Conservation (phyloP, 805 yeast species). For the Lipomyces anomalus region DNA sequence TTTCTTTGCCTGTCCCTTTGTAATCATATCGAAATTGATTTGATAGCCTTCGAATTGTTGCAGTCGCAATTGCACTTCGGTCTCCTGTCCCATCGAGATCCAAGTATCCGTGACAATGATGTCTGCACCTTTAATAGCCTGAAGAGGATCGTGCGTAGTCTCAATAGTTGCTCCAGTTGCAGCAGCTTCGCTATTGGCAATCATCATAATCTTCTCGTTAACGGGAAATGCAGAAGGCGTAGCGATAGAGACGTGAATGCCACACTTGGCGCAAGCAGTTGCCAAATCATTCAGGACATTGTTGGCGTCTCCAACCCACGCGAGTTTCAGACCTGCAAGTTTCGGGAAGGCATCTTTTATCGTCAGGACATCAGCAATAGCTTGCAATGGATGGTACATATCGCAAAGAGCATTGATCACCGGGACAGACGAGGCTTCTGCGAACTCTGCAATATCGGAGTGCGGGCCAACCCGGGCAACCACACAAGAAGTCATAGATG, state of each 20-base stretch:
- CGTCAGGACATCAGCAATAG: conserved; percentile 84
- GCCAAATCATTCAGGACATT: conserved; percentile 92
- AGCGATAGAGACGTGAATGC: conserved; percentile 78
- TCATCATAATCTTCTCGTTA: conserved; percentile 46
- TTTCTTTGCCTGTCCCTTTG: conserved; percentile 50
- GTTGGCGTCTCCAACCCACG: conserved; percentile 97
- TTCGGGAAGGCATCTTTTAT: conserved; percentile 65
- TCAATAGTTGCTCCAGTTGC: conserved; percentile 40
- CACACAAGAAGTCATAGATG: conserved; percentile 94
- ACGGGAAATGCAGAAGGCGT: conserved; percentile 72
- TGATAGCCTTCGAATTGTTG: conserved; percentile 84
- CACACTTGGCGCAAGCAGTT: conserved; percentile 76
- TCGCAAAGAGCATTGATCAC: conserved; percentile 93
- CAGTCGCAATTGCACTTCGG: conserved; percentile 63
- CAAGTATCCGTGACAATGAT: conserved; percentile 93
- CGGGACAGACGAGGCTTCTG: conserved; percentile 78
- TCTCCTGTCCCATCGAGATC: conserved; percentile 97
- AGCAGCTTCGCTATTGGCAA: conserved; percentile 49
- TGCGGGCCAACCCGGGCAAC: conserved; percentile 94
- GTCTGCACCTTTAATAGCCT: conserved; percentile 68
- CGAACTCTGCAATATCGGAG: conserved; percentile 70
- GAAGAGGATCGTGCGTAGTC: conserved; percentile 35
- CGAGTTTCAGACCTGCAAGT: conserved; percentile 54
- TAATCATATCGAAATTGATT: conserved; percentile 61
- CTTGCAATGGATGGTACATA: conserved; percentile 89